Conservation (phyloP, 2,329 filamentous ascomycete species). For the Cladosporium sp. region DNA sequence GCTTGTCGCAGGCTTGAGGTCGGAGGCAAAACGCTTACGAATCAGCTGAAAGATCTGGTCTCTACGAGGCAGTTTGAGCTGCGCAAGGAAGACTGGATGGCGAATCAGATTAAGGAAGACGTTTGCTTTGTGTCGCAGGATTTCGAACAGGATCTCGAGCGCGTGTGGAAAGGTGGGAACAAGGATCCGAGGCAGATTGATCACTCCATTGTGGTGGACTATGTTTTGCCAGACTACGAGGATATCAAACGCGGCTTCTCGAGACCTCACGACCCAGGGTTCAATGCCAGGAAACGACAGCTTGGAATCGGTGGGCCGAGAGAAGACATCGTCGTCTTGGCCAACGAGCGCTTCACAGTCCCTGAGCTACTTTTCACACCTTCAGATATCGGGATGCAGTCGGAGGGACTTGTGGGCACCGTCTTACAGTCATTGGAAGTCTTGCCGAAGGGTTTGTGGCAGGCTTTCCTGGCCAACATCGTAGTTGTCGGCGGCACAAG, state of each 20-base stretch:
- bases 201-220: constrained; percentile 71
- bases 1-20: constrained; percentile 82
- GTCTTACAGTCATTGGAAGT: constrained; percentile 71
- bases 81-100: constrained; percentile 86
- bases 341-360: constrained; percentile 86
- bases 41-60: constrained; percentile 83
- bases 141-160: constrained; percentile 74
- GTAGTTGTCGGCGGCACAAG: constrained; percentile 85
- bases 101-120: constrained; percentile 93
- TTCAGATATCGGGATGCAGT: constrained; percentile 75
- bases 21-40: constrained; percentile 89
- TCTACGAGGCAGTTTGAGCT: constrained; percentile 93
- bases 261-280: constrained; percentile 69
- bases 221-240: constrained; percentile 80
- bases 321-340: constrained; percentile 80
- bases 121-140: constrained; percentile 65
- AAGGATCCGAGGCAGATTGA: constrained; percentile 50
- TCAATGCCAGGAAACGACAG: constrained; percentile 51
- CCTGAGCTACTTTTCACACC: constrained; percentile 89
- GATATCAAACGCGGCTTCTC: constrained; percentile 62
- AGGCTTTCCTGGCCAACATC: constrained; percentile 79
- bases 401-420: constrained; percentile 77
- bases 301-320: constrained; percentile 44
- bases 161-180: constrained; percentile 73
- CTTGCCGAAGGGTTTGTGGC: constrained; percentile 78